Evolutionary conservation across 2,329 filamentous ascomycete species (phyloP).

Genomic region (Arthrobotrys entomopaga): DNA sequence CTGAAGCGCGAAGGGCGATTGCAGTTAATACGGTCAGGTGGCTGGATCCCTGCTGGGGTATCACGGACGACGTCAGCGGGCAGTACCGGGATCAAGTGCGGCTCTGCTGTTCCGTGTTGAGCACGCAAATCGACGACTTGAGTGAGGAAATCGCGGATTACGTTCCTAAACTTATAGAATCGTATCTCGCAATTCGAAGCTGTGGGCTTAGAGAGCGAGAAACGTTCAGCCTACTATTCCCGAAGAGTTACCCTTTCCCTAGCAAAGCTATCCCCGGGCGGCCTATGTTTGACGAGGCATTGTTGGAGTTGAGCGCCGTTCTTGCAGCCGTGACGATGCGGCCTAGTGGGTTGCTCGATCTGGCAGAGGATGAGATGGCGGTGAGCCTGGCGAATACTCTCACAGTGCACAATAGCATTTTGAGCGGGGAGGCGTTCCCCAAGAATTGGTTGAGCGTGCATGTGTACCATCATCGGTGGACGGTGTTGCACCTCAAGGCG

Average conservation of each 20-base stretch:
- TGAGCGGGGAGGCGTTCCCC: conserved; percentile 90
- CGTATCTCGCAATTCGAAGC: conserved; percentile 79
- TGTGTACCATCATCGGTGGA: conserved; percentile 90
- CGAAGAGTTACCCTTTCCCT: conserved; percentile 88
- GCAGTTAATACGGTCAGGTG: conserved; percentile 85
- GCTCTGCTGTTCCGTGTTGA: conserved; percentile 89
- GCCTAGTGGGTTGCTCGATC: conserved; percentile 77
- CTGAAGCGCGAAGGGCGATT: conserved; percentile 77
- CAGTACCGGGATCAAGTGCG: conserved; percentile 94
- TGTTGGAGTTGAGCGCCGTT: conserved; percentile 88
- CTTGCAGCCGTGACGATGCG: conserved; percentile 83
- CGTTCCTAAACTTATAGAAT: conserved; percentile 88
- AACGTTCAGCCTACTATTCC: conserved; percentile 85
- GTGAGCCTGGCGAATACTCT: conserved; percentile 80
- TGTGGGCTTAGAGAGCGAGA: conserved; percentile 69
- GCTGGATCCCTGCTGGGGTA: conserved; percentile 94
- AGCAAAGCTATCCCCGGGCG: conserved; percentile 72
- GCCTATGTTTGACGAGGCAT: conserved; percentile 79
- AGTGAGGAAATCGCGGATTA: conserved; percentile 86
- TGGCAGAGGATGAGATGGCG: conserved; percentile 78
- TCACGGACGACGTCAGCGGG: conserved; percentile 75
- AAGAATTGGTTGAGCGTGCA: conserved; percentile 89
- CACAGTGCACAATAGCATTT: conserved; percentile 85
- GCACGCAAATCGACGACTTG: conserved; percentile 81
- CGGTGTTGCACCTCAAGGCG: conserved; percentile 85